phyloP scores from a whole-genome alignment of 169 alveolate genomes.

The Cryptosporidium felis region DNA sequence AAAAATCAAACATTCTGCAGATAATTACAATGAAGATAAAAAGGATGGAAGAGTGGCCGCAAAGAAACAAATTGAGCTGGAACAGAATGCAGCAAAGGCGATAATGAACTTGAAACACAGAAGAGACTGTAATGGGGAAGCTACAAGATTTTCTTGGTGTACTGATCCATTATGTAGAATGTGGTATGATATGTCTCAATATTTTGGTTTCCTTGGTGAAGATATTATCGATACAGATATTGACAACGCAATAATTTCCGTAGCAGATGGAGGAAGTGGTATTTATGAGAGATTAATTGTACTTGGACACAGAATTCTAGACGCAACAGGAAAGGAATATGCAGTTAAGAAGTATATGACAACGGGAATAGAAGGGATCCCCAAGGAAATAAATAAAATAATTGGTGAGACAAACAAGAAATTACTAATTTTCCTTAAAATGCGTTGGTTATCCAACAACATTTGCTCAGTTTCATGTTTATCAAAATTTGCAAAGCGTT shows the following conservation, averaged over 20 bases:
- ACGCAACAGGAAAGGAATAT: conserved; percentile 55
- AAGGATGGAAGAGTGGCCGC: conserved; percentile 41
- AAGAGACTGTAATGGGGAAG: conserved; percentile 61
- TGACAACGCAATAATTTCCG: conserved; percentile 65
- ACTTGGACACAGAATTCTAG: conserved; percentile 44
- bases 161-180: conserved; percentile 68
- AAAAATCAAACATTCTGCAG: conserved; percentile 57
- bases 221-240: conserved; percentile 63
- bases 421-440: conserved; percentile 42
- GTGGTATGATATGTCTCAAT: conserved; percentile 70
- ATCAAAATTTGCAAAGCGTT: conserved; percentile 38
- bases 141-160: conserved; percentile 61
- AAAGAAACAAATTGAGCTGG: conserved; percentile 40
- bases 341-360: conserved; percentile 57
- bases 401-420: conserved; percentile 33
- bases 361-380: conserved; percentile 43
- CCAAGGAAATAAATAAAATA: conserved; percentile 13
- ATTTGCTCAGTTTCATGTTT: conserved; percentile 15
- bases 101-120: conserved; percentile 38
- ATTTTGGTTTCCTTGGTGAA: conserved; percentile 52
- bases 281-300: conserved; percentile 64
- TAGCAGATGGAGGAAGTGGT: conserved; percentile 71
- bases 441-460: conserved; percentile 50
- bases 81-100: conserved; percentile 45
- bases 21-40: conserved; percentile 30